Base-by-base conservation (phyloP, 352 stramenopile genomes). In the Globisporangium acanthophoron region DNA sequence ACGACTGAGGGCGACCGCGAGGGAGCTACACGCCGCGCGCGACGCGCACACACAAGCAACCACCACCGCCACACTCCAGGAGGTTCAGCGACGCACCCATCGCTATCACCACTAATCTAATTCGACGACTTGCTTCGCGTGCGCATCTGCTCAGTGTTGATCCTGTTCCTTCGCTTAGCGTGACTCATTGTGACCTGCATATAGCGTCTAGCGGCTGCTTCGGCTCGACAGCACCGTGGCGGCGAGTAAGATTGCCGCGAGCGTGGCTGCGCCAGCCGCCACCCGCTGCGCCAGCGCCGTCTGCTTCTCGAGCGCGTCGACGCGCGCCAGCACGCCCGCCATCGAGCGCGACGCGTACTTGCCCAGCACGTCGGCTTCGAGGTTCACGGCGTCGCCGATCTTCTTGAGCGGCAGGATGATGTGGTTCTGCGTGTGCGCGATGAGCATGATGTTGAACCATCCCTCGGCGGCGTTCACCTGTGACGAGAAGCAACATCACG, bases 401-500 rank as follows among this genome's bases (percentile, higher is more conserved):
- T 80, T 68, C 71, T 99, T 99, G 29, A 84, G 72, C 21, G 96
- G 96, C 46, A 99, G 74, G 49, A 98, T 96, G 47, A 99, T 96
- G 69, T 97, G 90, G 74, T 97, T 97, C 66, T 98, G 97, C 35
- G 97, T 99, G 76, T 99, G 96, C 55, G 96, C 82, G 56, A 99
- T 95, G 67, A 99, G 86, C 97, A 99, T 99, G 69, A 99, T 97
- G 47, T 89, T 97, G 72, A 99, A 99, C 83, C 90, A 99, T 58
- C 85, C 75, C 56, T 92, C 75, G 37, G 69, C 64, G 1, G 61
- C 66, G 62, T 96, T 82, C 18, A 93, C 56, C 56, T 61, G 47
- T 21, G 12, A 48, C 45, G 9, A 37, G 33, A 37, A 37, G 33
- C 24, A 27, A 27, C 2, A 20, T 12, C 8, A n/a, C 18, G 20